Evolutionary conservation across 2,329 filamentous ascomycete genomes (phyloP), one percentile per base, ranked within the genome.

Genomic region (Pestalotiopsis sp.): DNA sequence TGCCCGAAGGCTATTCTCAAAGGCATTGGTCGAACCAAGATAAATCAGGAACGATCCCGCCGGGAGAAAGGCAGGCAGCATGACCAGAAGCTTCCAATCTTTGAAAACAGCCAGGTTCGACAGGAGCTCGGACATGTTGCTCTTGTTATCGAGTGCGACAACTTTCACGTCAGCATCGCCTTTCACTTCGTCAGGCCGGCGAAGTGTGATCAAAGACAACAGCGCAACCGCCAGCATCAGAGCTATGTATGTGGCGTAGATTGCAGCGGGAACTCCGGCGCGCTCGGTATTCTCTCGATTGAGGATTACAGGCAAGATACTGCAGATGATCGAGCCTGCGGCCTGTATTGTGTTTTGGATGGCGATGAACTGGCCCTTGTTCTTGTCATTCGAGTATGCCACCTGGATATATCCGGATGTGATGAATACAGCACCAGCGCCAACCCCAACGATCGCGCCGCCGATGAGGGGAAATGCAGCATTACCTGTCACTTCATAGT

Each of bases 11-110:
- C 36, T 66, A 45, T 66, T 66, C 45, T 66, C 36, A 49, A 66
- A 66, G 12, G 64, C 64, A 58, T 79, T 79, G 41, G 77, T 75
- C 4, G 77, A 78, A 36, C 77, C 77, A 23, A 72, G 72, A 61
- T 78, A 79, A 12, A 79, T 76, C 27, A 79, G 71, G 64, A 77
- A 79, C 20, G 72, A 74, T 68, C 78, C 76, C 11, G 74, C 72
- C 12, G 77, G 69, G 20, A 77, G 68, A 59, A 71, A 73, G 20
- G 68, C 66, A 2, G 72, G 72, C 6, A 73, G 62, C 75, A 78
- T 77, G 20, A 77, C 64, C 20, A 74, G 65, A 3, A 77, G 66
- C 69, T 74, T 77, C 60, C 77, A 74, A n/a, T 74, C 69, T 31
- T 36, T 31, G 27, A 66, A 56, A 14, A 66, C 52, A 25, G 45